Conservation (phyloP, 441 rosid genomes). For the Jatropha multifida region DNA sequence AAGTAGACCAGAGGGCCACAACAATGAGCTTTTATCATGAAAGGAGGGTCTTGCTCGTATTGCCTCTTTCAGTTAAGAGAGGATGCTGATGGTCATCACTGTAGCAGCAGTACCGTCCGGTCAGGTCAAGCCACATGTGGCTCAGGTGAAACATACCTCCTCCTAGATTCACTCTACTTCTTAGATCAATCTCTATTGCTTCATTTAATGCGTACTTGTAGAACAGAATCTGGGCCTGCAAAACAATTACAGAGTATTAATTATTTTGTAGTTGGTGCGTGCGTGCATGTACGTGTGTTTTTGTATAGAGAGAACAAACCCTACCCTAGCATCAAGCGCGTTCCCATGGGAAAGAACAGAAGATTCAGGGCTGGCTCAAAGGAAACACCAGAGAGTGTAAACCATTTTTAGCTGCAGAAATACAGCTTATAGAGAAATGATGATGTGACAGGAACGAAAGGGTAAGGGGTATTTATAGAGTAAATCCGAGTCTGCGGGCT, state of each 20-base stretch:
- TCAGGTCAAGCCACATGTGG: slow-evolving; percentile 7
- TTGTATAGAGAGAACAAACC: neutral
- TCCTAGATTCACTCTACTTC: slow-evolving; percentile 19
- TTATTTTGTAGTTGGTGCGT: neutral
- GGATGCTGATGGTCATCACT: neutral
- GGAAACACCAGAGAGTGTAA: slow-evolving; percentile 5
- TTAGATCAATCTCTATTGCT: slow-evolving; percentile 15
- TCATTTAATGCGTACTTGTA: slow-evolving; percentile 6
- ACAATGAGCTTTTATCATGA: slow-evolving; percentile 12
- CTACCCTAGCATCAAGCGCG: slow-evolving; percentile 25
- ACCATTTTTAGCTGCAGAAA: slow-evolving; percentile 7
- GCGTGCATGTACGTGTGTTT: too few species aligned
- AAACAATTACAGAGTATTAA: neutral
- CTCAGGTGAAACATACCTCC: slow-evolving; percentile 11
- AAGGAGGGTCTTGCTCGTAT: slow-evolving; percentile 1
- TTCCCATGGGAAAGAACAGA: slow-evolving; percentile 26
- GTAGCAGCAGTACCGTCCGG: neutral
- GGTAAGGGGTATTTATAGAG: neutral
- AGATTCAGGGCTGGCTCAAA: slow-evolving; percentile 8
- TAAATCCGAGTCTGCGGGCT: neutral
- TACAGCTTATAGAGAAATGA: too few species aligned
- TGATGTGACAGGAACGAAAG: too few species aligned
- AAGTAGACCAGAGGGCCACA: slow-evolving; percentile 20
- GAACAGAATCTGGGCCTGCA: slow-evolving; percentile 7
- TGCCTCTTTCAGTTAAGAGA: neutral